Conservation (phyloP, 1,284 basidiomycete species). For the Takashimella tepidaria region DNA sequence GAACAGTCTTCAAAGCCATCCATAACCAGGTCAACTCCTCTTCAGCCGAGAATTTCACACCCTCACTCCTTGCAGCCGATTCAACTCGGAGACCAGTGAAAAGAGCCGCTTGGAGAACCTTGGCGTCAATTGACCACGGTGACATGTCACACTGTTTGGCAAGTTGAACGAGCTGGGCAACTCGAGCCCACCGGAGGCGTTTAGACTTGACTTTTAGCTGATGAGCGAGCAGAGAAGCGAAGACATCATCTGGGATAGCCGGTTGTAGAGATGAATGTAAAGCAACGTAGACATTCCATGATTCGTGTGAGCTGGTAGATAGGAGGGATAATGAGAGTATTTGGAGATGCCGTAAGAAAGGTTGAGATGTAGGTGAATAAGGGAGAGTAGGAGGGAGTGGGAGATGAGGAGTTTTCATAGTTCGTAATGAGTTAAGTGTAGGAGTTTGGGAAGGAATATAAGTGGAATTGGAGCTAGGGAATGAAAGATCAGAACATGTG, state of each 20-base stretch:
- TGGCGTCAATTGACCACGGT: slow-evolving; percentile 8
- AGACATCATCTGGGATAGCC: slow-evolving; percentile 37
- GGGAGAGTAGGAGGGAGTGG: slow-evolving; percentile 40
- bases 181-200: slow-evolving; percentile 9
- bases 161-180: slow-evolving; percentile 21
- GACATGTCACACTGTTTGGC: slow-evolving; percentile 29
- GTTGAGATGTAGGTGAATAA: slow-evolving; percentile 39
- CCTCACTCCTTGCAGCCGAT: neutral
- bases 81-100: neutral
- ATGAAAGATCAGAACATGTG: neutral
- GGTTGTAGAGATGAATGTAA: slow-evolving; percentile 29
- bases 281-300: slow-evolving; percentile 30
- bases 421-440: neutral
- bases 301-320: slow-evolving; percentile 21
- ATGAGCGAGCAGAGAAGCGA: slow-evolving; percentile 24
- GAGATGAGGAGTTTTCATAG: slow-evolving; percentile 24
- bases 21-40: slow-evolving; percentile 17
- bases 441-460: neutral
- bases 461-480: neutral
- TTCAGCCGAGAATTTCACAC: neutral
- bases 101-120: neutral
- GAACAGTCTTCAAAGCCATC: neutral
- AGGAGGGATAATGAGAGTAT: slow-evolving; percentile 29
- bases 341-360: slow-evolving; percentile 38
- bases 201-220: slow-evolving; percentile 16